Evolutionary conservation across 257 asterid species (phyloP).

Genomic region (Penstemon newberryi): DNA sequence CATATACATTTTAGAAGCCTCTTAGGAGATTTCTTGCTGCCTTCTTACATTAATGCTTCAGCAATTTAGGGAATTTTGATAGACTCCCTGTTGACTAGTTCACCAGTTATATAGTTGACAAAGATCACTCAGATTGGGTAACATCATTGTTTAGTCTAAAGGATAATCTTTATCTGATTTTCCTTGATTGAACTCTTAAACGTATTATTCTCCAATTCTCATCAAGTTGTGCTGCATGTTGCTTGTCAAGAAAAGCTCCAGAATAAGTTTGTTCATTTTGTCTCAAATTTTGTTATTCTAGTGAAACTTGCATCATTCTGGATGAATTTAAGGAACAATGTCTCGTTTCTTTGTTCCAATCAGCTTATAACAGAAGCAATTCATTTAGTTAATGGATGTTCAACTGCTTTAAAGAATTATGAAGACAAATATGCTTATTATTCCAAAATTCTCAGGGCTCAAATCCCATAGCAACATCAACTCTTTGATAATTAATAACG

Average conservation of each 20-base stretch:
- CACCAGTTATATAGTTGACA: not conserved
- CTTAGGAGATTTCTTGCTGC: not conserved
- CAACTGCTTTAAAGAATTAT: too few relatives aligned
- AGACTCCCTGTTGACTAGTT: not conserved
- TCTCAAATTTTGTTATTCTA: not conserved
- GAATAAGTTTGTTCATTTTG: too few relatives aligned
- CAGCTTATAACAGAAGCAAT: not conserved
- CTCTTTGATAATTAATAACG: not conserved
- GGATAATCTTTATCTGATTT: not conserved
- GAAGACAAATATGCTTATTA: too few relatives aligned
- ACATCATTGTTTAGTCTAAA: not conserved
- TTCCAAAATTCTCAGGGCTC: too few relatives aligned
- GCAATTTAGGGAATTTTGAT: not conserved
- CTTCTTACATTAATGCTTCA: conserved; percentile 1
- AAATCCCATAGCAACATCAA: not conserved
- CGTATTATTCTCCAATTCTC: not conserved
- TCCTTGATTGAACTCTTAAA: not conserved
- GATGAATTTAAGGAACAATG: too few relatives aligned
- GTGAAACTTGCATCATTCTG: too few relatives aligned
- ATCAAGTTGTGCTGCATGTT: not conserved
- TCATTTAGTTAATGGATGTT: too few relatives aligned
- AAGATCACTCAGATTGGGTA: not conserved
- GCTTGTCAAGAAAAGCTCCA: too few relatives aligned
- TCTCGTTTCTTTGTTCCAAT: too few relatives aligned
- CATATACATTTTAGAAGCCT: not conserved